Evolutionary conservation across 2,329 filamentous ascomycete genomes (phyloP).

Genomic region (Aspergillus niger): DNA sequence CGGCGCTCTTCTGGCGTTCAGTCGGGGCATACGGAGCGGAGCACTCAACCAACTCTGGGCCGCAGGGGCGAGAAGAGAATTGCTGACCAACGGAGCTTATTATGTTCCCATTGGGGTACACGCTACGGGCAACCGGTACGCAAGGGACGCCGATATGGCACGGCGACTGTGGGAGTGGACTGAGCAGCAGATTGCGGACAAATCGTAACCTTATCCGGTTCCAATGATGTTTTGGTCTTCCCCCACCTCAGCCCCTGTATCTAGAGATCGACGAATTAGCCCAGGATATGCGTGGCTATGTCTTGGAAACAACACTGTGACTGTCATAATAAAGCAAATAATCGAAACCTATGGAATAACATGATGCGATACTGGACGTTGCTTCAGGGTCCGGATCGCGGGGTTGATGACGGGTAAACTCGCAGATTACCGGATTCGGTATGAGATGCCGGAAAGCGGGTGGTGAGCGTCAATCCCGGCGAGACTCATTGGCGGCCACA

Average conservation of each 20-base stretch:
- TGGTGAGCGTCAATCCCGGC: background rate
- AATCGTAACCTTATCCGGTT: constrained; percentile 2
- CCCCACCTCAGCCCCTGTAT: too few species aligned
- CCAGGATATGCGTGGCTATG: too few species aligned
- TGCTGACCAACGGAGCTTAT: constrained; percentile 43
- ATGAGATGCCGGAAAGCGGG: constrained; percentile 10
- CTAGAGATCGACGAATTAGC: background rate
- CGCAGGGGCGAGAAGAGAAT: constrained; percentile 35
- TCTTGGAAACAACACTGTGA: too few species aligned
- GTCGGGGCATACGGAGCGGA: constrained; percentile 37
- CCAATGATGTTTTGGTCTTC: too few species aligned
- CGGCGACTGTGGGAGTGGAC: constrained; percentile 49
- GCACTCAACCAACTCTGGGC: constrained; percentile 48
- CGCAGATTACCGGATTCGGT: constrained; percentile 21
- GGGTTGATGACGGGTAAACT: background rate
- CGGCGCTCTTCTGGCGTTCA: constrained; percentile 26
- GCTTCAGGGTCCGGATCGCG: background rate
- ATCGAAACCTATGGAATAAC: background rate
- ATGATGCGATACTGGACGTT: background rate
- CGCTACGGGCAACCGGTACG: constrained; percentile 29
- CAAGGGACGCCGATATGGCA: constrained; percentile 36
- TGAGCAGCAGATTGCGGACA: constrained; percentile 36
- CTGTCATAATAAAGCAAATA: background rate
- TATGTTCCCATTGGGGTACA: constrained; percentile 44
- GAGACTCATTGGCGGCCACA: background rate